These are phyloP conservation scores for Cinnamomum chago DNA, from an alignment of 164 flowering plant species.

Conservation along the genomic window DNA sequence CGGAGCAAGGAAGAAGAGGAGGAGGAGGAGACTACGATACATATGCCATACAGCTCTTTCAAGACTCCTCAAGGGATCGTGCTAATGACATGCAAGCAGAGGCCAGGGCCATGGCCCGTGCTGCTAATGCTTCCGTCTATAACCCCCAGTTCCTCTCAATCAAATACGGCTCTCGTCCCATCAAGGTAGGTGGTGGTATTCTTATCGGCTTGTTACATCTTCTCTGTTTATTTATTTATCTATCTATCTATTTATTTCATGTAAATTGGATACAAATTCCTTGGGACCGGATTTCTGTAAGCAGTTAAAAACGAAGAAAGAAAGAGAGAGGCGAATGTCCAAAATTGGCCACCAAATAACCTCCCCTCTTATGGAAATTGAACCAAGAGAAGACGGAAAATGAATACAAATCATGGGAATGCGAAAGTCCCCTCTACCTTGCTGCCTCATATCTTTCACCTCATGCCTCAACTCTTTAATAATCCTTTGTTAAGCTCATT, in stretches of 20 bases:
- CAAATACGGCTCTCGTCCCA: conserved; percentile 67
- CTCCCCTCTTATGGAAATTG: neutral
- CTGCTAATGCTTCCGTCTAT: conserved; percentile 74
- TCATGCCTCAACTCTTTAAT: no score
- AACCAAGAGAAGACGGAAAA: no score
- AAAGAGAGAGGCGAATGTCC: no score
- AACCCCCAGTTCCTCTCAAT: conserved; percentile 52
- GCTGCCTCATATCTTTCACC: no score
- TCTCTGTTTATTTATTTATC: neutral
- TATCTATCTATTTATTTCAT: neutral
- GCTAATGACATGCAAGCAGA: conserved; percentile 83
- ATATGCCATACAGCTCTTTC: conserved; percentile 11
- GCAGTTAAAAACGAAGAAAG: no score
- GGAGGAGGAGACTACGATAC: neutral
- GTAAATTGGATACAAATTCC: neutral
- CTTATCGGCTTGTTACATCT: neutral
- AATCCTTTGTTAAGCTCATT: no score
- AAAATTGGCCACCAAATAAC: neutral
- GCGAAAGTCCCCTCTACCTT: no score
- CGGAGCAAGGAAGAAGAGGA: conserved; percentile 3
- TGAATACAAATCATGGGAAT: no score
- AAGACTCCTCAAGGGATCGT: conserved; percentile 22
- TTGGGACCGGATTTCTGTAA: no score
- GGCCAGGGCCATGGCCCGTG: conserved; percentile 82
- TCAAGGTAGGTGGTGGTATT: conserved; percentile 40